Percentiles rank a stretch among this genome's conserved stretches.
Conservation (phyloP, 768 basidiomycete species). For the Tricholoma furcatifolium region DNA sequence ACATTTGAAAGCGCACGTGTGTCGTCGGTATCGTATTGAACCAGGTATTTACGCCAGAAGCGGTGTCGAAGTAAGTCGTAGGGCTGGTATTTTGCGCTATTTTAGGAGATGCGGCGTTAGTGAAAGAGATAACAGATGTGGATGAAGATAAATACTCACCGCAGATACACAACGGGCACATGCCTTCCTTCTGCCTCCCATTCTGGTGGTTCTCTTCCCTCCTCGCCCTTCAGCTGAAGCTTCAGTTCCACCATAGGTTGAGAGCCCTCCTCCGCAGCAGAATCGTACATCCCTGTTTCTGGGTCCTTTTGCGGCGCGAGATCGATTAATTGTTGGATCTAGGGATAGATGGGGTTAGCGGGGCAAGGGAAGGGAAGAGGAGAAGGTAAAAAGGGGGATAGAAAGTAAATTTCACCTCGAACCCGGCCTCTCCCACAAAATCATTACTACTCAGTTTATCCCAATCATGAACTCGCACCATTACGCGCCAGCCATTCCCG, state of each 20-base stretch:
- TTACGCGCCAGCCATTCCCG: slow-evolving; percentile 75
- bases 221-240: slow-evolving; percentile 58
- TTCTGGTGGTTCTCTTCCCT: slow-evolving; percentile 31
- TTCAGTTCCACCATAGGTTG: slow-evolving; percentile 65
- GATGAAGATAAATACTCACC: slow-evolving; percentile 35
- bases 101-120: not conserved
- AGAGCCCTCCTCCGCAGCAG: slow-evolving; percentile 33
- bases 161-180: slow-evolving; percentile 65
- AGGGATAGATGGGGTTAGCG: not conserved
- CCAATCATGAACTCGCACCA: slow-evolving; percentile 92
- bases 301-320: slow-evolving; percentile 66
- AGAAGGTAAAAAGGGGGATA: not conserved
- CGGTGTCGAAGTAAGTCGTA: slow-evolving; percentile 88
- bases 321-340: slow-evolving; percentile 56
- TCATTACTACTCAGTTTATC: slow-evolving; percentile 92
- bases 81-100: slow-evolving; percentile 90
- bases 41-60: slow-evolving; percentile 88
- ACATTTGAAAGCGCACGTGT: slow-evolving; percentile 70
- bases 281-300: slow-evolving; percentile 55
- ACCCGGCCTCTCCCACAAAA: slow-evolving; percentile 74
- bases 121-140: not conserved
- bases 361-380: not conserved
- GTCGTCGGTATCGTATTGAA: slow-evolving; percentile 90
- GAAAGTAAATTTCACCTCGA: slow-evolving; percentile 46
- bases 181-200: slow-evolving; percentile 66